These are phyloP conservation scores for Lentinula lateritia DNA, from an alignment of 768 basidiomycete genomes.

Conservation along the genomic window DNA sequence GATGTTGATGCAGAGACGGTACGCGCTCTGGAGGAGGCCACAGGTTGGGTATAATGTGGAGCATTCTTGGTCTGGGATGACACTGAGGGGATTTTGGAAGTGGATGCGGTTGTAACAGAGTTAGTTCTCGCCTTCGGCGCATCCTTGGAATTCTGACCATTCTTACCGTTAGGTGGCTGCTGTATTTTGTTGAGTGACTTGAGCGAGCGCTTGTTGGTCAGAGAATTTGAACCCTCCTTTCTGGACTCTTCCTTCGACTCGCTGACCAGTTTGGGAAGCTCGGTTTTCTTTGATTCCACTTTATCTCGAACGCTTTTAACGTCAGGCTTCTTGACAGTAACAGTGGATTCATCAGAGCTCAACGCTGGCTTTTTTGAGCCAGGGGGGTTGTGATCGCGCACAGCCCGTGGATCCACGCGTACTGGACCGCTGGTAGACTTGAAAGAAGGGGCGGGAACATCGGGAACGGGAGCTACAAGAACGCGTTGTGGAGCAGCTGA, in stretches of 20 bases:
- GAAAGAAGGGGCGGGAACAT: neutral
- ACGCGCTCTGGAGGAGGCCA: slow-evolving; percentile 3
- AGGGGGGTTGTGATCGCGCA: neutral
- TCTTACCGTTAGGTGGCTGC: neutral
- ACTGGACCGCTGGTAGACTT: neutral
- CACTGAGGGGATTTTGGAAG: too few relatives aligned
- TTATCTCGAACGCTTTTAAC: neutral
- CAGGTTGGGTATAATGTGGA: neutral
- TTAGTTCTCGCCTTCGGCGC: neutral
- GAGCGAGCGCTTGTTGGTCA: neutral
- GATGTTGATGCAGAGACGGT: neutral
- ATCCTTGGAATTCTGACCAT: neutral
- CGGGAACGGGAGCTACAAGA: neutral
- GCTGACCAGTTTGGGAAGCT: too few relatives aligned
- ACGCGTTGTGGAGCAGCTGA: neutral
- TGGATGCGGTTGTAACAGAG: too few relatives aligned
- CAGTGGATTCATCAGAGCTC: too few relatives aligned
- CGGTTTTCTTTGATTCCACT: neutral
- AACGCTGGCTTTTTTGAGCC: neutral
- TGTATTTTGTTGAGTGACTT: neutral
- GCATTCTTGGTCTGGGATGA: neutral
- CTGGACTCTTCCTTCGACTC: too few relatives aligned
- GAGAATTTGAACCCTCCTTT: too few relatives aligned
- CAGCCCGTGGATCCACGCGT: slow-evolving; percentile 1
- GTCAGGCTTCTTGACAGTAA: neutral